Base-by-base conservation (phyloP, 2,329 filamentous ascomycete genomes). In the Fusarium sp. region DNA sequence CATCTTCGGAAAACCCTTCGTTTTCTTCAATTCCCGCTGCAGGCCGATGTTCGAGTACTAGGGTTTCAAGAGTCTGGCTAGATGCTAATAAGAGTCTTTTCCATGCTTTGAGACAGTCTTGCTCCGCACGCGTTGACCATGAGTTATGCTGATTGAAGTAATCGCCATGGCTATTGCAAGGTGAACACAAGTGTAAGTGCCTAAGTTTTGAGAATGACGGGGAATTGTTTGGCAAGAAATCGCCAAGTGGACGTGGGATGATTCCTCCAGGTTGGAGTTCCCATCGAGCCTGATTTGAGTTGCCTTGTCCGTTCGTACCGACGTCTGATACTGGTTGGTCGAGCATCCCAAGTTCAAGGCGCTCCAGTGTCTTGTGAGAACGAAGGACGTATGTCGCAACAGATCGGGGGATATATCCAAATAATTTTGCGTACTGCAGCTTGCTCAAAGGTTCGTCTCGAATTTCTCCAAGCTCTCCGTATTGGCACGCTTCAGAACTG, bases 271-370 rank as follows among this genome's bases (percentile, higher is more conserved):
- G n/a, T 13, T 23, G 7, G 0, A 13, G 9, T 3, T 5, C n/a
- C 18, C 46, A n/a, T 5, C 30, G 58, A 2, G 30, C 48, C 11
- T 14, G 46, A 23, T 44, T 54, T 5, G 4, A 11, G 2, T 30
- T 13, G 4, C 35, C 55, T 3, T 26, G 59, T 12, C 11, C 14
- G 1, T 18, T 27, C 3, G 59, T n/a, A 3, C 10, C 23, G 7
- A 17, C 4, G 3, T 18, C 1, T 1, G 49, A 37, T 5, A 62
- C 42, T 2, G 73, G 70, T 4, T 12, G 15, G n/a, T 69, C 60
- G 1, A 75, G 13, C 13, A 75, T 33, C 2, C 66, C 70, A 6
- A 75, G 60, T 11, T 75, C 73, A 2, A 75, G 5, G 1, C 60
- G 48, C 6, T 75, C 45, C 1, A 75, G 53, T 1, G 35, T 60